Conservation (phyloP, 2,329 filamentous ascomycete genomes). For the Botrytis sinoallii region DNA sequence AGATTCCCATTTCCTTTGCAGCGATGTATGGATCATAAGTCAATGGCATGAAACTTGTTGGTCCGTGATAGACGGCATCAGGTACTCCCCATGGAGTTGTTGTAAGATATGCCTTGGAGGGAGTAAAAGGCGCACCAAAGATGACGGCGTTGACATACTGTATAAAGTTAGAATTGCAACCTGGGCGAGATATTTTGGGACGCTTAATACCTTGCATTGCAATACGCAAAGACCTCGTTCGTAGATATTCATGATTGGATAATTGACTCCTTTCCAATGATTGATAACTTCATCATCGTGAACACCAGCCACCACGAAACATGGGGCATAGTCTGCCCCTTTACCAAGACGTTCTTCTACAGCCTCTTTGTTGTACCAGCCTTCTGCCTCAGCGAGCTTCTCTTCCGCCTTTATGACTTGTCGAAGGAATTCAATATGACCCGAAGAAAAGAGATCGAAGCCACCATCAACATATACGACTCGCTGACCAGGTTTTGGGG, state of each 20-base stretch:
- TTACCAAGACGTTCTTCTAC: slow-evolving; percentile 58
- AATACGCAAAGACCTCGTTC: slow-evolving; percentile 93
- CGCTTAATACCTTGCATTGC: slow-evolving; percentile 73
- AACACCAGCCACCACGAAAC: slow-evolving; percentile 87
- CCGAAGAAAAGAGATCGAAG: slow-evolving; percentile 94
- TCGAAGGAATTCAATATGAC: slow-evolving; percentile 91
- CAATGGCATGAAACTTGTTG: slow-evolving; percentile 68
- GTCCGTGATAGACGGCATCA: slow-evolving; percentile 89
- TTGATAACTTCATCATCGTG: slow-evolving; percentile 97
- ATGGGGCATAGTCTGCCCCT: slow-evolving; percentile 73
- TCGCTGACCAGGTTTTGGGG: slow-evolving; percentile 71
- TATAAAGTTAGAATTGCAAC: slow-evolving; percentile 14
- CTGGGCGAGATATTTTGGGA: not conserved
- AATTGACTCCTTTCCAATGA: slow-evolving; percentile 94
- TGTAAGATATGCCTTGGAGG: slow-evolving; percentile 73
- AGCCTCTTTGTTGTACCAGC: slow-evolving; percentile 71
- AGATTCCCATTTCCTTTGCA: slow-evolving; percentile 80
- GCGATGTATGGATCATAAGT: slow-evolving; percentile 79
- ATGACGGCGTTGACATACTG: slow-evolving; percentile 85
- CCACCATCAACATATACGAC: slow-evolving; percentile 95
- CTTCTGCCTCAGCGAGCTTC: slow-evolving; percentile 60
- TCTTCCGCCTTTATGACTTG: slow-evolving; percentile 73
- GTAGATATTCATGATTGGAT: slow-evolving; percentile 99
- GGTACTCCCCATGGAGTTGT: slow-evolving; percentile 72
- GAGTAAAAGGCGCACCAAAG: slow-evolving; percentile 86